Conservation (phyloP, 148 eudicot genomes). For the Limonium bicolor region DNA sequence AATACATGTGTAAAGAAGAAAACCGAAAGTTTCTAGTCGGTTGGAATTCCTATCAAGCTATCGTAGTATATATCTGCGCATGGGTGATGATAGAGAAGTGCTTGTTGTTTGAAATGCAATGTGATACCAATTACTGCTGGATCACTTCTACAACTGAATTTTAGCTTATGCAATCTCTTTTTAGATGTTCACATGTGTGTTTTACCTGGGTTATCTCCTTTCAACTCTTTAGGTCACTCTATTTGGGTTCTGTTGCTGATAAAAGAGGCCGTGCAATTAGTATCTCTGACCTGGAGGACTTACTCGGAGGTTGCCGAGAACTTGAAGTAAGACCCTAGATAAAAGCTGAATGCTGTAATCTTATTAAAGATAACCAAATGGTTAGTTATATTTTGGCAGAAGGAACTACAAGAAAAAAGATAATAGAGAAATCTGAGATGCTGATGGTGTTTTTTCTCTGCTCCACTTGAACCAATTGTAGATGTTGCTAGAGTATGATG, state of each 20-base stretch:
- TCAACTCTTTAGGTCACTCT: constrained; percentile 57
- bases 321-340: constrained; percentile 65
- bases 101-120: not conserved
- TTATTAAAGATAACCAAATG: no score
- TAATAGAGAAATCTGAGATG: no score
- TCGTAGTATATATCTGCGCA: not conserved
- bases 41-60: no score
- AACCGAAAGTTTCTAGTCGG: no score
- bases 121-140: not conserved
- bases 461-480: no score
- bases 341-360: not conserved
- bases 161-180: no score
- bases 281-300: constrained; percentile 74
- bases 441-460: no score
- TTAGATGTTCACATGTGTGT: constrained; percentile 11
- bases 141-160: no score
- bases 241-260: constrained; percentile 82
- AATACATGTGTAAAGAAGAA: no score
- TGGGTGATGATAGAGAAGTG: not conserved
- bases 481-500: no score
- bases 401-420: no score
- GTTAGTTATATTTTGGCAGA: no score
- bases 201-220: constrained; percentile 10
- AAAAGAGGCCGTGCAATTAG: constrained; percentile 73
- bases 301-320: constrained; percentile 81